Percentiles rank a stretch among this genome's conserved stretches.
Conservation (phyloP, 768 basidiomycete species). For the Lactifluus piperatus region DNA sequence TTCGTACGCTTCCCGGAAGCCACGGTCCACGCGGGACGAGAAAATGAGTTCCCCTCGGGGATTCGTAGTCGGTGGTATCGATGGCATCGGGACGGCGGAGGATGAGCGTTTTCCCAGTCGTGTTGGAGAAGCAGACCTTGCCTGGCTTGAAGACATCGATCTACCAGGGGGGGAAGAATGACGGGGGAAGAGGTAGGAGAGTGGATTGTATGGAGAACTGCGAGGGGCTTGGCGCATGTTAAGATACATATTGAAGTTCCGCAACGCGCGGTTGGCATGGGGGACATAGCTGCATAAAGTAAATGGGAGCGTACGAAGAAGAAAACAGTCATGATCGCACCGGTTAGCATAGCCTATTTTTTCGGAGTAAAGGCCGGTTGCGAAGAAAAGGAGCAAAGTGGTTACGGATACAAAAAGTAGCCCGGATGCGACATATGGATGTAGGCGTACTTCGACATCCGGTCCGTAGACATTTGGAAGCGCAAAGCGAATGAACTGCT, state of each 20-base stretch:
- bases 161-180: slow-evolving; percentile 27
- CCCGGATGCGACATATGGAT: slow-evolving; percentile 71
- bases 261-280: slow-evolving; percentile 85
- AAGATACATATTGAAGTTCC: slow-evolving; percentile 93
- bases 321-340: slow-evolving; percentile 42
- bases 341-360: slow-evolving; percentile 95
- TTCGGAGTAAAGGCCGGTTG: slow-evolving; percentile 92
- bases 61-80: slow-evolving; percentile 84
- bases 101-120: slow-evolving; percentile 30
- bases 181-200: slow-evolving; percentile 51
- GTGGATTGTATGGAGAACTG: slow-evolving; percentile 45
- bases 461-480: slow-evolving; percentile 44
- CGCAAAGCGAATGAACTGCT: slow-evolving; percentile 38
- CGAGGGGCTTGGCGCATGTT: slow-evolving; percentile 83
- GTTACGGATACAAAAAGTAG: slow-evolving; percentile 83
- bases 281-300: slow-evolving; percentile 72
- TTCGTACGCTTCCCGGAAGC: slow-evolving; percentile 88
- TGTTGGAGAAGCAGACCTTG: slow-evolving; percentile 33
- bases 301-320: not conserved
- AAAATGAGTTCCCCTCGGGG: slow-evolving; percentile 97
- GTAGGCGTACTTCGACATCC: slow-evolving; percentile 38
- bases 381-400: slow-evolving; percentile 89
- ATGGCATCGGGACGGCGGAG: slow-evolving; percentile 45
- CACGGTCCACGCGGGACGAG: slow-evolving; percentile 73
- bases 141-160: slow-evolving; percentile 28